Percentiles rank a stretch among this genome's conserved stretches.
Conservation (phyloP, 805 yeast genomes). For the Wickerhamiella domercqiae region DNA sequence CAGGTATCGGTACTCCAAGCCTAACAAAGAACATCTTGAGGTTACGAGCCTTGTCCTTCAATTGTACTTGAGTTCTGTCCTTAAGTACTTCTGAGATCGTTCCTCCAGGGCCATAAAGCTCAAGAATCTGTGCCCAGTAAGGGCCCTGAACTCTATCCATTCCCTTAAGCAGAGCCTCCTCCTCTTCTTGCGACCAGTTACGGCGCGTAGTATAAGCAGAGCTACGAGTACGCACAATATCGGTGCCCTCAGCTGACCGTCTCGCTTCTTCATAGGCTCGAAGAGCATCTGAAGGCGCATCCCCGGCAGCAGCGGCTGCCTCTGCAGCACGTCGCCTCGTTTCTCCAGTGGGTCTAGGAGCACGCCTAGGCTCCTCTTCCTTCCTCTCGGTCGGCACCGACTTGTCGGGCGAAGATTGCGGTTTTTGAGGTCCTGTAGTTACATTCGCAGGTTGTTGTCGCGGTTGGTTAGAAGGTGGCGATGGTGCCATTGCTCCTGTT, state of each 20-base stretch:
- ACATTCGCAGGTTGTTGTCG: background rate
- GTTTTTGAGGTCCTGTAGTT: background rate
- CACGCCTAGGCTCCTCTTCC: background rate
- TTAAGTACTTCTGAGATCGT: constrained; percentile 66
- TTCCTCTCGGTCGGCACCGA: background rate
- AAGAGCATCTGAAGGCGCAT: constrained; percentile 14
- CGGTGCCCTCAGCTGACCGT: constrained; percentile 16
- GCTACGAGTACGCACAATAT: constrained; percentile 13
- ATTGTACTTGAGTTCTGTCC: constrained; percentile 78
- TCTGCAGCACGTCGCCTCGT: constrained; percentile 3
- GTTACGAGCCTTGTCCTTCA: constrained; percentile 92
- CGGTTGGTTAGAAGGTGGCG: background rate
- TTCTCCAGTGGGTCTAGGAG: background rate
- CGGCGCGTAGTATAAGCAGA: constrained; percentile 31
- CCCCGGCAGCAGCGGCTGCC: constrained; percentile 2
- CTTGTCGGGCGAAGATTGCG: background rate
- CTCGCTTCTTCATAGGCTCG: constrained; percentile 20
- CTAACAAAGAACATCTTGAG: constrained; percentile 81
- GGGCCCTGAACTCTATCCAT: constrained; percentile 68
- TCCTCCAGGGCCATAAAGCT: constrained; percentile 91
- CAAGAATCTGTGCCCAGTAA: constrained; percentile 83
- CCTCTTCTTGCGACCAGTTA: constrained; percentile 83
- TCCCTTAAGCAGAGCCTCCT: constrained; percentile 67
- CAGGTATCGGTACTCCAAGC: constrained; percentile 62
- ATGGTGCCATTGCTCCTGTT: background rate